Evolutionary conservation across 345 rosid species (phyloP).

Genomic region (Arabidopsis arenosa): DNA sequence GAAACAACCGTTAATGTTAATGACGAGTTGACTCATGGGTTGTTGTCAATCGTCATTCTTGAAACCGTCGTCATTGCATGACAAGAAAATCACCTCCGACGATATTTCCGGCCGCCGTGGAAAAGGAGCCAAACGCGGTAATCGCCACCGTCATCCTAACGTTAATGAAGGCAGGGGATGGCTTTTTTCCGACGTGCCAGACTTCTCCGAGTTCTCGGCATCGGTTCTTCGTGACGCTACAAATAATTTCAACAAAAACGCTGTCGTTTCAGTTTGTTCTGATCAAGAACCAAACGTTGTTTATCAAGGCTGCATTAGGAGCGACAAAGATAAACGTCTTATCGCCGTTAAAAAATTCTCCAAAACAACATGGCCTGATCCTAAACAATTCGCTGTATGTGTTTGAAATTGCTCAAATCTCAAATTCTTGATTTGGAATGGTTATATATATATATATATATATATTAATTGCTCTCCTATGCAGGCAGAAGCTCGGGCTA

Average conservation of each 20-base stretch:
- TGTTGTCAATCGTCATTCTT: slow-evolving; percentile 61
- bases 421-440: not conserved
- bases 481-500: slow-evolving; percentile 84
- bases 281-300: slow-evolving; percentile 84
- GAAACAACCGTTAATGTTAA: not conserved
- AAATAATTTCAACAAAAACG: slow-evolving; percentile 73
- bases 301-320: slow-evolving; percentile 70
- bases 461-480: not conserved
- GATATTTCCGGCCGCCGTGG: slow-evolving; percentile 28
- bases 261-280: slow-evolving; percentile 74
- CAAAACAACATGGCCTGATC: slow-evolving; percentile 88
- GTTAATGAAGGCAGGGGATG: slow-evolving; percentile 33
- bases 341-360: slow-evolving; percentile 84
- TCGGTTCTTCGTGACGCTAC: slow-evolving; percentile 85
- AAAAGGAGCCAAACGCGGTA: slow-evolving; percentile 19
- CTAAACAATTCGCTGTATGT: slow-evolving; percentile 80
- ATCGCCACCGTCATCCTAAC: slow-evolving; percentile 40
- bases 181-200: slow-evolving; percentile 45
- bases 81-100: slow-evolving; percentile 26
- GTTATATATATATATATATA: no score
- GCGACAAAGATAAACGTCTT: slow-evolving; percentile 53
- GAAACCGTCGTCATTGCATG: slow-evolving; percentile 42
- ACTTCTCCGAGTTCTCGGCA: slow-evolving; percentile 71
- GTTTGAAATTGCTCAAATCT: not conserved
- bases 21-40: slow-evolving; percentile 63